A percentile compares a stretch with the other conserved stretches of the same genome.
Conservation (phyloP, 768 basidiomycete genomes). For the Kwoniella europaea region DNA sequence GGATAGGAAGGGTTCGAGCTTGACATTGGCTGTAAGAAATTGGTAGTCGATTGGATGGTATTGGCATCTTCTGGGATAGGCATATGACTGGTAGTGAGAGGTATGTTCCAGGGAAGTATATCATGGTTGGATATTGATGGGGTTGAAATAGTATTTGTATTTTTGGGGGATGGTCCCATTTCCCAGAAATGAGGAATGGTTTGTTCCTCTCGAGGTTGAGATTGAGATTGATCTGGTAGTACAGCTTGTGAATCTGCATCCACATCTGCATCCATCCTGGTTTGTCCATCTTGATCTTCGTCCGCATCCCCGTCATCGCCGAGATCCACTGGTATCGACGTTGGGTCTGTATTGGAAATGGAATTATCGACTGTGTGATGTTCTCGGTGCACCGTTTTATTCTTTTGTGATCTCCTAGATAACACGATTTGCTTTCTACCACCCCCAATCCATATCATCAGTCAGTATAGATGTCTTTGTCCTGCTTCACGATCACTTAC, state of each 20-base stretch:
- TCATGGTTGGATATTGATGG: neutral
- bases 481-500: slow-evolving; percentile 13
- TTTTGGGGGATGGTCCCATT: neutral
- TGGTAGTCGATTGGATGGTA: no score
- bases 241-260: neutral
- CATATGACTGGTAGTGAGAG: neutral
- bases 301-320: neutral
- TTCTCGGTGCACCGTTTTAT: neutral
- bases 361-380: neutral
- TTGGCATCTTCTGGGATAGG: no score
- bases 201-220: neutral
- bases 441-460: neutral
- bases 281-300: neutral
- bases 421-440: slow-evolving; percentile 20
- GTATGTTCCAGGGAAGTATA: neutral
- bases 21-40: no score
- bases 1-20: no score
- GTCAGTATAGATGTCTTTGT: neutral
- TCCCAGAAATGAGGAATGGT: slow-evolving; percentile 5
- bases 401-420: slow-evolving; percentile 5
- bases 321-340: no score
- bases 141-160: neutral
- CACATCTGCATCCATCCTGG: neutral
- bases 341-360: neutral
- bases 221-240: neutral